These are phyloP conservation scores for Melampsora larici-populina DNA, from an alignment of 1,284 basidiomycete genomes.

Conservation along the genomic window DNA sequence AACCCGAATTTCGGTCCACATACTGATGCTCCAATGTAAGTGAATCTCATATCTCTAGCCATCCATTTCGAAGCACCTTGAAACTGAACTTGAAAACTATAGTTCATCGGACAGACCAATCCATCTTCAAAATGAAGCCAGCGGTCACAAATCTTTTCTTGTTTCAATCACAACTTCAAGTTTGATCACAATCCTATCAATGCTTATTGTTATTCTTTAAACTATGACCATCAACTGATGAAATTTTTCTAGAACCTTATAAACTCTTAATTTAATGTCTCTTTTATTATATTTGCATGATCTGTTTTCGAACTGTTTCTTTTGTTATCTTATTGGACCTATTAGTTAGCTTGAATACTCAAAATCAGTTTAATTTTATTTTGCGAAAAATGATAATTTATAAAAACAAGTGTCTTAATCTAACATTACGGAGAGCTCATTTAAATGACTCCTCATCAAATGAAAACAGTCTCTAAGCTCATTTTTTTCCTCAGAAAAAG, in stretches of 20 bases:
- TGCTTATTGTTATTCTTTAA: background rate
- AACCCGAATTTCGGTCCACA: background rate
- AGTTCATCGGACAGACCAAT: background rate
- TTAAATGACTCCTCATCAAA: too few species aligned
- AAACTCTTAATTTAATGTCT: too few species aligned
- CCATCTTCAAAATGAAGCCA: background rate
- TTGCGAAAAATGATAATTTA: too few species aligned
- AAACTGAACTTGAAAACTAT: background rate
- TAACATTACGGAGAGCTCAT: too few species aligned
- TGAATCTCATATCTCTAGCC: background rate
- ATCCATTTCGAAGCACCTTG: background rate
- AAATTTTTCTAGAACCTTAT: background rate
- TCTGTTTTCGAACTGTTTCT: too few species aligned
- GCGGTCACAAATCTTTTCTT: background rate
- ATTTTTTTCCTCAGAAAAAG: too few species aligned
- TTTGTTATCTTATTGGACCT: too few species aligned
- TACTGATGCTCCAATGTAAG: background rate
- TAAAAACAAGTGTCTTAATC: too few species aligned
- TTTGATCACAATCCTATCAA: background rate
- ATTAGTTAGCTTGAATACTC: too few species aligned
- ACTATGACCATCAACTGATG: background rate
- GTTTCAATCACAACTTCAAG: background rate
- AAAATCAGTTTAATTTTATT: too few species aligned
- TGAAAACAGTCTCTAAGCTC: too few species aligned
- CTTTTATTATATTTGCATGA: too few species aligned